Evolutionary conservation across 805 yeast genomes (phyloP), one percentile per base, ranked within the genome.

Genomic region (Saccharomycopsis sp.): DNA sequence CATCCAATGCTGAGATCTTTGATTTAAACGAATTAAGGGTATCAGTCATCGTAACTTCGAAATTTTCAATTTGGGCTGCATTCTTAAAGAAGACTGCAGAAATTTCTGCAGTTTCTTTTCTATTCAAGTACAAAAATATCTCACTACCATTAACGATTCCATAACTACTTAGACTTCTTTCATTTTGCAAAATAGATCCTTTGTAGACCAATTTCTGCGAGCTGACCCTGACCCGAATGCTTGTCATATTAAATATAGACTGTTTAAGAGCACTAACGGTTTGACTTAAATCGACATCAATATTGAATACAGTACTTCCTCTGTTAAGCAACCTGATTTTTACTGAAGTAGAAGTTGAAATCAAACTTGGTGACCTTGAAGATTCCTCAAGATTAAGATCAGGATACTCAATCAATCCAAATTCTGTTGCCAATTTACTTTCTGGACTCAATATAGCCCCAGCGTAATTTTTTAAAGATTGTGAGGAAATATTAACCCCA

Each of bases 201-300:
- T 42, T 42, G 22, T 21, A 36, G n/a, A 42, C 45, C 11, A 42
- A 17, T 22, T 37, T 38, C 34, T 42, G 45, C 14, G 29, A 17
- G 8, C 14, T 14, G 8, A 14, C 14, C 9, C 24, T 17, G 26
- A 19, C n/a, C 14, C 26, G 6, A 31, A 16, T 19, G 13, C 7
- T 8, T 9, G 26, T 8, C 21, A 26, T 29, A 6, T 16, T 14
- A 7, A 20, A 17, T 5, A 40, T 16, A 6, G 11, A 11, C 17
- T 40, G 17, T 21, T 40, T 40, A 5, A 40, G 17, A 7, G 8
- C n/a, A 8, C 14, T 8, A 6, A 40, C 43, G 13, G 43, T 26
- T 16, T 16, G 26, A 7, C 19, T 14, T 6, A 27, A 16, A 14
- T n/a, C 9, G 17, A 40, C 22, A 7, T 13, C 17, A 8, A 40